phyloP scores from a whole-genome alignment of 768 basidiomycete genomes.

The Boletellus ananas region DNA sequence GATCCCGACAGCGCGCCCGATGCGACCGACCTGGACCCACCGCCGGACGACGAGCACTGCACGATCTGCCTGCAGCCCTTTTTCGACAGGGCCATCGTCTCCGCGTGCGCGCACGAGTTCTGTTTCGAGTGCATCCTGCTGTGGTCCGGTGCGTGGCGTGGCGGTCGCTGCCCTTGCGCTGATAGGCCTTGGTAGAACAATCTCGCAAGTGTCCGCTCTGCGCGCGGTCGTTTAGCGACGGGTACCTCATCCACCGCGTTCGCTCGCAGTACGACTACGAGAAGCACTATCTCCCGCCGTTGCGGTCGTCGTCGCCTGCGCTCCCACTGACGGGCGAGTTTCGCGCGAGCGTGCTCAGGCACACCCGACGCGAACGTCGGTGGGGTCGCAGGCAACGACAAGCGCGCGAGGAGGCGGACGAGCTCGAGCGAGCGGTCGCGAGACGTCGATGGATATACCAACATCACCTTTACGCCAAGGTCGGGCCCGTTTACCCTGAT shows the following conservation, averaged over 20 bases:
- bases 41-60: conserved; percentile 51
- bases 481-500: conserved; percentile 30
- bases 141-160: conserved; percentile 67
- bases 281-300: conserved; percentile 71
- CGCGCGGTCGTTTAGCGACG: conserved; percentile 58
- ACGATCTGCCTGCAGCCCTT: conserved; percentile 82
- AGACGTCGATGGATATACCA: conserved; percentile 78
- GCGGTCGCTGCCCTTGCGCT: too few relatives aligned
- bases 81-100: conserved; percentile 75
- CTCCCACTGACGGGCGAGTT: conserved; percentile 31
- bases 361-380: conserved; percentile 40
- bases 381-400: conserved; percentile 55
- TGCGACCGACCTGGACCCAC: too few relatives aligned
- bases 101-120: conserved; percentile 87
- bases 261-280: conserved; percentile 77
- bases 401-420: conserved; percentile 57
- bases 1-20: too few relatives aligned
- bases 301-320: conserved; percentile 51
- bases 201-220: conserved; percentile 79
- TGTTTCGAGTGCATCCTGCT: conserved; percentile 88
- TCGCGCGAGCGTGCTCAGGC: conserved; percentile 27
- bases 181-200: conserved; percentile 45
- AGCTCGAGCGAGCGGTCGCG: conserved; percentile 69
- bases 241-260: conserved; percentile 73
- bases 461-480: conserved; percentile 82